Conservation (phyloP, 371 early-diverging fungal genomes). For the Saksenaea oblongispora region DNA sequence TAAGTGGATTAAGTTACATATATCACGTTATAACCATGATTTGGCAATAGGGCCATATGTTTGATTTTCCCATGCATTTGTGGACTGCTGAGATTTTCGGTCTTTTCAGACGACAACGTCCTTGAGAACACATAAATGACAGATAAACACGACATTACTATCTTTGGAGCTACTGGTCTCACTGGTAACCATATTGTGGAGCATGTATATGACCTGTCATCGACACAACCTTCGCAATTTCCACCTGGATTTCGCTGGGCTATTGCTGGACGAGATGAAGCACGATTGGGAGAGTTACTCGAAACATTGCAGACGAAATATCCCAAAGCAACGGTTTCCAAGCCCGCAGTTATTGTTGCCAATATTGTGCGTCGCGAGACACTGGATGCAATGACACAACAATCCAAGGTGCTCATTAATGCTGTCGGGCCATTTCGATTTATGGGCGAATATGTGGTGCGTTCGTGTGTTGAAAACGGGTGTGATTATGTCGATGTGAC, state of each 20-base stretch:
- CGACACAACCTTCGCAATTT: conserved; percentile 18
- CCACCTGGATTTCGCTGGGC: conserved; percentile 52
- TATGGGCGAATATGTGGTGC: conserved; percentile 81
- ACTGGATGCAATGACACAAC: conserved; percentile 54
- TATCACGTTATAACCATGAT: too few species aligned
- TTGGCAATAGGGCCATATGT: too few species aligned
- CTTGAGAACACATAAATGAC: not conserved
- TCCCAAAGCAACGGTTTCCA: conserved; percentile 18
- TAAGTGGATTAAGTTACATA: too few species aligned
- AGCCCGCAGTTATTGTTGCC: conserved; percentile 63
- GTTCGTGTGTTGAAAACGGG: conserved; percentile 75
- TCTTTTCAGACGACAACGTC: too few species aligned
- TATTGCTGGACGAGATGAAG: conserved; percentile 66
- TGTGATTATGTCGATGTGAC: conserved; percentile 90
- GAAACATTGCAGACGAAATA: conserved; percentile 18
- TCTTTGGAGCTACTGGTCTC: conserved; percentile 90
- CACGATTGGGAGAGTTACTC: conserved; percentile 44
- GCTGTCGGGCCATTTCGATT: conserved; percentile 88
- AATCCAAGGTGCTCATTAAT: conserved; percentile 72
- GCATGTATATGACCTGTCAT: conserved; percentile 52
- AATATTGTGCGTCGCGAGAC: conserved; percentile 55
- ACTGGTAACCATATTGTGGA: conserved; percentile 79
- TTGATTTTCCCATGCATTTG: too few species aligned
- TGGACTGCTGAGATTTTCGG: too few species aligned
- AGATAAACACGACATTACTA: conserved; percentile 54